phyloP scores from a whole-genome alignment of 2,329 filamentous ascomycete genomes.

The Diaporthe destruens region DNA sequence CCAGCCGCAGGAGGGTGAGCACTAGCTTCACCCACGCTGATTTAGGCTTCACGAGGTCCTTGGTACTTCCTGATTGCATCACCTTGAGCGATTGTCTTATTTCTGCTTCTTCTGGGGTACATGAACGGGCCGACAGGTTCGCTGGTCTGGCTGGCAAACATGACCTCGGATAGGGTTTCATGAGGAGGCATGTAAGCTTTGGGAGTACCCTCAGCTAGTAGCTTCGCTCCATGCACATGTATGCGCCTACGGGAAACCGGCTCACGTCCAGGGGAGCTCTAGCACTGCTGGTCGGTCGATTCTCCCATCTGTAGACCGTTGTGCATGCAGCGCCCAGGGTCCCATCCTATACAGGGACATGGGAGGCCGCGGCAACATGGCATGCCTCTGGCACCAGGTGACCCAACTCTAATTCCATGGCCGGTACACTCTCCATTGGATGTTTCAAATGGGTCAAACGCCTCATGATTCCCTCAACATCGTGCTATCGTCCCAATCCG shows the following conservation, averaged over 20 bases:
- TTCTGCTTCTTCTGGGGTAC: conserved; percentile 4
- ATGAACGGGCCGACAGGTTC: conserved; percentile 3
- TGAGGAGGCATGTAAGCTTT: background rate
- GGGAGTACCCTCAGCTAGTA: background rate
- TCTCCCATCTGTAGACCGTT: background rate
- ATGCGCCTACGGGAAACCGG: background rate
- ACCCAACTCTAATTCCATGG: conserved; percentile 11
- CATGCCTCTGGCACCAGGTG: background rate
- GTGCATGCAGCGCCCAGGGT: background rate
- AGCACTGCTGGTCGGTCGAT: background rate
- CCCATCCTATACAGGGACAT: conserved; percentile 14
- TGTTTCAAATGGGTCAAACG: conserved; percentile 22
- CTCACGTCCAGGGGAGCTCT: background rate
- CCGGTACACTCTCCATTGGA: conserved; percentile 12
- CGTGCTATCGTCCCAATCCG: background rate
- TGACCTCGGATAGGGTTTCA: conserved; percentile 25
- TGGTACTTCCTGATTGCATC: background rate
- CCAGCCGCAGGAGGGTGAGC: conserved; percentile 1
- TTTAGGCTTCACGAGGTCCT: background rate
- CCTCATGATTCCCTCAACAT: background rate
- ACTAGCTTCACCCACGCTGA: background rate
- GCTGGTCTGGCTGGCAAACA: background rate
- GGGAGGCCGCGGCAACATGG: conserved; percentile 9
- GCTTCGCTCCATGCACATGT: background rate
- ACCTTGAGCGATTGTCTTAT: background rate